Evolutionary conservation across 805 yeast genomes (phyloP), one percentile per base, ranked within the genome.

Genomic region (Hanseniaspora guilliermondii): DNA sequence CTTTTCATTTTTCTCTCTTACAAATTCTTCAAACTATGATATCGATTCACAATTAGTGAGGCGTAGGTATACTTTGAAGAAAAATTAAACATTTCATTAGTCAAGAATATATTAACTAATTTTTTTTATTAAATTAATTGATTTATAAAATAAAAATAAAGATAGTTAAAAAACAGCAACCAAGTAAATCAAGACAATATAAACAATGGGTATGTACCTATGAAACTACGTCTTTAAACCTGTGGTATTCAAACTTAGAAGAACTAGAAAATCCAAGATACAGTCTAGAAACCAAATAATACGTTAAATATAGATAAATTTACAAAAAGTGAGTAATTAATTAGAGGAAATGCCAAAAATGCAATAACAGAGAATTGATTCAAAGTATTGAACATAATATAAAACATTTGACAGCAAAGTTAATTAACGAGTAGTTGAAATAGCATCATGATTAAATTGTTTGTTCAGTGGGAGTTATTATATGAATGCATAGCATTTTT

Each of bases 131-230:
- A 6, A 12, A 40, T 40, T 6, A 8, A 24, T 7, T 40, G 22
- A 12, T 12, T 40, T 39, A 9, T 12, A 39, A 6, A 21, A 39
- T 8, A 3, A 39, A 21, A 9, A 5, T 24, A 24, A 22, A 16
- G 33, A 40, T n/a, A 42, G 12, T 16, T 9, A 27, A 44, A 25
- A 5, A 30, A 44, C 47, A 44, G 37, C 47, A n/a, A 44, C 47
- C 47, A 44, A 44, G 47, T 44, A 44, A 44, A 44, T 44, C 47
- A 44, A 44, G 47, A 44, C 47, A 44, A 44, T 32, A 39, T 44
- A 44, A 25, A 44, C n/a, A 44, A 44, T 44, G 47, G 47, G 47
- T 44, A 44, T 44, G 47, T 44, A 44, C 47, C 46, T 41, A 25
- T 41, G 32, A 41, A 24, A 16, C 37, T 6, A n/a, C 4, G 32